Evolutionary conservation across 2,329 filamentous ascomycete species (phyloP).

Genomic region (Sordariomycetes sp.): DNA sequence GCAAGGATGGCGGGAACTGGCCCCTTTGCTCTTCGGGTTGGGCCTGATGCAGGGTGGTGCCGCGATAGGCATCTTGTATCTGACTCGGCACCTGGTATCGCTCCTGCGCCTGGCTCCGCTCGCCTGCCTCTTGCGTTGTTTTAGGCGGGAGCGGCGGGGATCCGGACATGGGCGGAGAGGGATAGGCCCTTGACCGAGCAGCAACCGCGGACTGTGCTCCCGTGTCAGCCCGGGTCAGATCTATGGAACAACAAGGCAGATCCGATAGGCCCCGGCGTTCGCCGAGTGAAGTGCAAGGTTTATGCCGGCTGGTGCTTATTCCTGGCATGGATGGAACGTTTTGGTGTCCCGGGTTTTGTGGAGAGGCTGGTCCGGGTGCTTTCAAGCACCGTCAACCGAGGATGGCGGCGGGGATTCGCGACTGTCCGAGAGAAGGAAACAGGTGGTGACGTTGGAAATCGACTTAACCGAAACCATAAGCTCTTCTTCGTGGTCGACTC

Average conservation of each 20-base stretch:
- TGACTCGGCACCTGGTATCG: conserved; percentile 16
- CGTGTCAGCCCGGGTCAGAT: conserved; percentile 35
- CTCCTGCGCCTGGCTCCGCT: conserved; percentile 32
- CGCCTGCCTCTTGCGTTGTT: conserved; percentile 41
- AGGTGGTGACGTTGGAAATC: not conserved
- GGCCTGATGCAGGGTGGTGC: conserved; percentile 8
- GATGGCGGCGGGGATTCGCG: not conserved
- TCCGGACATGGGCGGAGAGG: conserved; percentile 63
- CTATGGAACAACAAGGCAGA: conserved; percentile 39
- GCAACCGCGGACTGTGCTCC: conserved; percentile 38
- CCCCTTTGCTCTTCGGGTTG: not conserved
- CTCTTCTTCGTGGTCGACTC: not conserved
- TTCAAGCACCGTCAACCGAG: not conserved
- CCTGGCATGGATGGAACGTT: conserved; percentile 36
- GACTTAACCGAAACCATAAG: not conserved
- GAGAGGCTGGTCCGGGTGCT: conserved; percentile 2
- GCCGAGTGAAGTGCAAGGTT: conserved; percentile 34
- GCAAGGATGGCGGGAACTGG: conserved; percentile 5
- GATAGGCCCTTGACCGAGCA: conserved; percentile 47
- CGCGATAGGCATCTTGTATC: conserved; percentile 35
- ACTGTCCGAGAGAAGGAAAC: not conserved
- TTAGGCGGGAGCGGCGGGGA: conserved; percentile 49
- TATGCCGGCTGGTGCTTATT: conserved; percentile 28
- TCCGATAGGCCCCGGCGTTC: conserved; percentile 44
- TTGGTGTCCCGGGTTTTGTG: not conserved